Evolutionary conservation across 352 stramenopile species (phyloP).

Genomic region (Elongisporangium senticosum): DNA sequence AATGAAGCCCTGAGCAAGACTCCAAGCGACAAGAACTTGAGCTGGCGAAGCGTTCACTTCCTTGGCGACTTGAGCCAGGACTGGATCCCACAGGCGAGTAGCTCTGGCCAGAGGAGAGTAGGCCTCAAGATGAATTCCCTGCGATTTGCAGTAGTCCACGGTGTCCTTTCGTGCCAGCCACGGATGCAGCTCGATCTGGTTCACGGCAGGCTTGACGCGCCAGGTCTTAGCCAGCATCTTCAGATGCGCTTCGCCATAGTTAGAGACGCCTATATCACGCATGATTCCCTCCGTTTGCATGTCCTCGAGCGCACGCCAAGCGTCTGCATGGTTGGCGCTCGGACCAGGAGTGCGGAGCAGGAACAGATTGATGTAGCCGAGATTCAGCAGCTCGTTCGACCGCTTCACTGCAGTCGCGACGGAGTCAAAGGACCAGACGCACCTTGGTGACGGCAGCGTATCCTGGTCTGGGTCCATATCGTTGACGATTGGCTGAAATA

Average conservation of each 20-base stretch:
- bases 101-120: conserved; percentile 43
- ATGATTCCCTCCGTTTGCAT: conserved; percentile 42
- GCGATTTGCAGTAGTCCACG: conserved; percentile 45
- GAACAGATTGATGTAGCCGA: conserved; percentile 71
- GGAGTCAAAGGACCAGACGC: no score
- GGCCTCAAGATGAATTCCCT: conserved; percentile 35
- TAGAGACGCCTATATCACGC: conserved; percentile 78
- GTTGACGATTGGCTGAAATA: background rate
- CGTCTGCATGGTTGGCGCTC: conserved; percentile 18
- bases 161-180: conserved; percentile 47
- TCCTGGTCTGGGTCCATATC: no score
- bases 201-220: conserved; percentile 48
- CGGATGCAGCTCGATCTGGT: conserved; percentile 73
- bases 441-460: no score
- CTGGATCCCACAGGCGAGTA: conserved; percentile 32
- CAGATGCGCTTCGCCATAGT: conserved; percentile 77
- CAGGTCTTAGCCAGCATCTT: conserved; percentile 50
- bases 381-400: conserved; percentile 29
- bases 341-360: conserved; percentile 50
- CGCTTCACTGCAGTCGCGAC: no score
- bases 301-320: conserved; percentile 36
- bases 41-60: conserved; percentile 25
- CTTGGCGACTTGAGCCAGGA: conserved; percentile 25
- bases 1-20: conserved; percentile 36
- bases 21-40: conserved; percentile 46